Conservation (phyloP, 202 grass and related monocot species). For the Panicum hallii region DNA sequence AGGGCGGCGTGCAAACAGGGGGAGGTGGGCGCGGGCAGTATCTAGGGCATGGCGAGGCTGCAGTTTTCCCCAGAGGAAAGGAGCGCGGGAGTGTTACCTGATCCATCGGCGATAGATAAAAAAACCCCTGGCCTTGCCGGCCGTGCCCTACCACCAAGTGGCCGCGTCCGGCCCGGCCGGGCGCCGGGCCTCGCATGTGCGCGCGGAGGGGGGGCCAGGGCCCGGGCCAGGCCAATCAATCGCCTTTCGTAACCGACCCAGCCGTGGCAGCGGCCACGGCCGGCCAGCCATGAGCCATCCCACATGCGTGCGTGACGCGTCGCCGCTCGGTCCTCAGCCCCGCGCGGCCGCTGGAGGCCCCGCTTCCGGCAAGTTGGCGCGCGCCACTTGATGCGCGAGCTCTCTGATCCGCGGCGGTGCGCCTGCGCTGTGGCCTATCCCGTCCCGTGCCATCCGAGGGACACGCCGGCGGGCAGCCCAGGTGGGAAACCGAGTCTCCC, state of each 20-base stretch:
- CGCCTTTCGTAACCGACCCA: slow-evolving; percentile 39
- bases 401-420: background rate
- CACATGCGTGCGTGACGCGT: slow-evolving; percentile 45
- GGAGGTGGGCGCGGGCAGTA: slow-evolving; percentile 24
- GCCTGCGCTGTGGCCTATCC: background rate
- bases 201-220: background rate
- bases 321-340: slow-evolving; percentile 20
- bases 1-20: slow-evolving; percentile 21
- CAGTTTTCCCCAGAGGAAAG: background rate
- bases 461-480: slow-evolving; percentile 1
- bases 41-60: slow-evolving; percentile 25
- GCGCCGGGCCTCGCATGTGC: slow-evolving; percentile 27
- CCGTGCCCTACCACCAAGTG: slow-evolving; percentile 20
- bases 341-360: slow-evolving; percentile 34
- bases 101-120: background rate
- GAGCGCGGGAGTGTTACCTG: background rate
- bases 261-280: slow-evolving; percentile 25
- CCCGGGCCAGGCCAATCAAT: slow-evolving; percentile 25
- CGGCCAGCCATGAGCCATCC: background rate
- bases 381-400: slow-evolving; percentile 22
- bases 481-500: background rate
- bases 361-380: slow-evolving; percentile 45
- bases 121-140: background rate
- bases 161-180: background rate
- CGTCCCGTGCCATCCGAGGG: background rate